Evolutionary conservation across 2,329 filamentous ascomycete species (phyloP).

Genomic region (Nothopassalora personata): DNA sequence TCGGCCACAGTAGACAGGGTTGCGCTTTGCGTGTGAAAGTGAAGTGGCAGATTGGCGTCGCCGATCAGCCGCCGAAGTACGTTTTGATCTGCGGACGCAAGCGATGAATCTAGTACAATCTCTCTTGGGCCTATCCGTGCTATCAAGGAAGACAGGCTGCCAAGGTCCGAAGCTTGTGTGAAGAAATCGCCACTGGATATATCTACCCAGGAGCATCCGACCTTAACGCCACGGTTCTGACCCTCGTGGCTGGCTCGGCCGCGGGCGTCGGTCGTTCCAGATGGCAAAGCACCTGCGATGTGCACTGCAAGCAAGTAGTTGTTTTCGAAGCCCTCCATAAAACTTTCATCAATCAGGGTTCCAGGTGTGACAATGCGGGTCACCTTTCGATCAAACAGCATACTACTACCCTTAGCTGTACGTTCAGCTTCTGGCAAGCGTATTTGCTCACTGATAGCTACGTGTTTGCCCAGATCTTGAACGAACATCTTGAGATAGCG

Average conservation of each 20-base stretch:
- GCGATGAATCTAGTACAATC: conserved; percentile 62
- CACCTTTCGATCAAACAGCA: conserved; percentile 80
- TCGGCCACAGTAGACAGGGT: conserved; percentile 49
- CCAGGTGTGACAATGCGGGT: conserved; percentile 87
- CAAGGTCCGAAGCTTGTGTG: conserved; percentile 68
- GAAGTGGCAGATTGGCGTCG: conserved; percentile 59
- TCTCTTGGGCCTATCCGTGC: conserved; percentile 80
- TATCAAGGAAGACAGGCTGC: conserved; percentile 70
- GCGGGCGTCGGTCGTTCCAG: conserved; percentile 5
- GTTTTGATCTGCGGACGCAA: conserved; percentile 44
- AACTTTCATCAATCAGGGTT: conserved; percentile 94
- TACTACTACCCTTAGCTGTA: conserved; percentile 64
- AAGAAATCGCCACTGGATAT: conserved; percentile 92
- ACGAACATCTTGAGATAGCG: conserved; percentile 89
- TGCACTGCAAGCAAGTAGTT: conserved; percentile 87
- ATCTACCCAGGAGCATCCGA: conserved; percentile 91
- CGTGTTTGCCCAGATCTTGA: conserved; percentile 81
- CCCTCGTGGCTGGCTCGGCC: conserved; percentile 23
- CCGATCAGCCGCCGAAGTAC: conserved; percentile 28
- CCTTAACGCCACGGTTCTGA: conserved; percentile 37
- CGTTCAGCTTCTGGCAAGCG: conserved; percentile 53
- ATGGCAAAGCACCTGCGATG: conserved; percentile 36
- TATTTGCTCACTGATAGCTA: conserved; percentile 92
- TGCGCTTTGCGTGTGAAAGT: conserved; percentile 55
- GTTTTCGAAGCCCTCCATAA: conserved; percentile 89